Base-by-base conservation (phyloP, 768 basidiomycete genomes). In the Cystobasidiopsis lactophilus region DNA sequence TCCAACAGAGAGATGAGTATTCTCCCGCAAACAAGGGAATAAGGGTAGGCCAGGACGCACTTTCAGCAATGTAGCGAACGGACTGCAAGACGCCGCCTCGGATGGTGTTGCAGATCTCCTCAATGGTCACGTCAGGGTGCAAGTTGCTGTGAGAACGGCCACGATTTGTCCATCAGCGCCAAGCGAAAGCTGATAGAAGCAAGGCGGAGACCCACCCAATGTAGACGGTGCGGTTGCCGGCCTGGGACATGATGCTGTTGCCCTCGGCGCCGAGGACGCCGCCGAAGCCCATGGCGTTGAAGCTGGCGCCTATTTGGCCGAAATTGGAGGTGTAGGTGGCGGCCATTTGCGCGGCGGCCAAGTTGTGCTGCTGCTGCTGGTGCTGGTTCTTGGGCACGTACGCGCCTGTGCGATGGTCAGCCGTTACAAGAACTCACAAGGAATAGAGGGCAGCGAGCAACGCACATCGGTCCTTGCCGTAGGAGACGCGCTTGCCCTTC, bases 71-170 rank as follows among this genome's bases (percentile, higher is more conserved):
- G 66, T 88, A 91, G 57, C 85, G 71, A 63, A 98, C 78, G 67
- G 85, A 86, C 69, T 95, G 85, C 48, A 98, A 69, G 57, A 93
- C 83, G 44, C 93, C 93, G n/a, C 91, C 93, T 47, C 93, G 76
- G 56, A 98, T 80, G 29, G 85, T 79, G 61, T 96, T 96, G 70
- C 91, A 96, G 58, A 96, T 70, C 65, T 96, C 93, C 67, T 96
- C 91, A 2, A 82, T 74, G 16, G 79, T 80, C 18, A 86, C 93
- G 70, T 96, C 93, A 2, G 89, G 88, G 65, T 91, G 86, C 53
- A 98, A 85, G 66, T 91, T 91, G 3, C 55, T 50, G 46, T 56
- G 60, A 62, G 52, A 23, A 13, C 2, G 33, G 23, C 10, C 3
- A 7, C 19, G 41, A 19, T 43, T 18, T 19, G 18, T 16, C 7